A percentile compares a stretch with the other conserved stretches of the same genome.
These are phyloP conservation scores for Erodium trifolium DNA, from an alignment of 441 rosid species.

Conservation along the genomic window DNA sequence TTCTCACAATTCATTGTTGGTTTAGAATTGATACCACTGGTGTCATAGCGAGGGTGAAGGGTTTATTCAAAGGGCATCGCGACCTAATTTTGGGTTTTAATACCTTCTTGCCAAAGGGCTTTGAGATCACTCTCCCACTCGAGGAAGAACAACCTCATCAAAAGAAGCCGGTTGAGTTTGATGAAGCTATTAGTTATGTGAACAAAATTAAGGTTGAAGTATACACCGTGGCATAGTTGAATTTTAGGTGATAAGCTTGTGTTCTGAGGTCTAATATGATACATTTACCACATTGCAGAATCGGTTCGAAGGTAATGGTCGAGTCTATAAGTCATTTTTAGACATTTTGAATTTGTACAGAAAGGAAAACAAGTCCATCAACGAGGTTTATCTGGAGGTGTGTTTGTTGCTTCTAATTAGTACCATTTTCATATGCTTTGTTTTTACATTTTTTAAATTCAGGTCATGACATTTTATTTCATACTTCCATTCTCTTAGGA, in stretches of 20 bases:
- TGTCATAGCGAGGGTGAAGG: constrained; percentile 87
- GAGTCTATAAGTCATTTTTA: constrained; percentile 78
- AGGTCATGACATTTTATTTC: constrained; percentile 2
- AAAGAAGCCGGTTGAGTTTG: constrained; percentile 96
- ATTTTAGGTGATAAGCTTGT: constrained; percentile 13
- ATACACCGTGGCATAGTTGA: constrained; percentile 3
- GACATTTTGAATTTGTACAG: constrained; percentile 93
- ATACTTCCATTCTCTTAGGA: background rate
- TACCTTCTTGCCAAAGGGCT: constrained; percentile 96
- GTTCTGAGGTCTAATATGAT: constrained; percentile 16
- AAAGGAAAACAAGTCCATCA: constrained; percentile 83
- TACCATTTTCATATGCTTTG: constrained; percentile 11
- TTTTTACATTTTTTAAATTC: background rate
- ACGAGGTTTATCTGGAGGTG: constrained; percentile 90
- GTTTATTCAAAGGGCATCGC: constrained; percentile 77
- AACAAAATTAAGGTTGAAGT: constrained; percentile 86
- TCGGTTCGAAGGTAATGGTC: constrained; percentile 90
- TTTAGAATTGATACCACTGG: constrained; percentile 86
- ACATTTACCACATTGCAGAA: constrained; percentile 43
- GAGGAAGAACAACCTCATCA: constrained; percentile 70
- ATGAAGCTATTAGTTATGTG: constrained; percentile 89
- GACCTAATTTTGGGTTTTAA: constrained; percentile 93
- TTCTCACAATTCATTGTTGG: constrained; percentile 16
- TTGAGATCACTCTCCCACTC: constrained; percentile 67
- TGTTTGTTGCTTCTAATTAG: constrained; percentile 8